A percentile compares a stretch with the other conserved stretches of the same genome.
Evolutionary conservation across 1,284 basidiomycete genomes (phyloP).

Genomic region (Schizophyllum amplum): DNA sequence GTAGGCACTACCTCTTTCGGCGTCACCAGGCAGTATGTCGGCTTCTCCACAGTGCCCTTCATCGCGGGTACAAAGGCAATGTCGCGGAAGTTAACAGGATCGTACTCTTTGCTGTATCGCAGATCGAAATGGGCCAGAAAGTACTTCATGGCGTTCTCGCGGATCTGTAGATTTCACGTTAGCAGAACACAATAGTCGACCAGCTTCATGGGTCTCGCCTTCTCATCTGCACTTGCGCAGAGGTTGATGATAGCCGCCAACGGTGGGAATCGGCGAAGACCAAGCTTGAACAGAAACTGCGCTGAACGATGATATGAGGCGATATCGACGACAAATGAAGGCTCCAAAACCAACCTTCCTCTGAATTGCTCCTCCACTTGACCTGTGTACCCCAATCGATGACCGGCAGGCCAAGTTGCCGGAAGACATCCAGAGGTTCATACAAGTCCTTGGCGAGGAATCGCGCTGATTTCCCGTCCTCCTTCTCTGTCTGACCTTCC

Average conservation of each 20-base stretch:
- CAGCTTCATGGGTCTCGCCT: constrained; percentile 19
- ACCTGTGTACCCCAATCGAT: constrained; percentile 79
- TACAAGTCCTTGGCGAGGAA: constrained; percentile 71
- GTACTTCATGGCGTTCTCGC: constrained; percentile 64
- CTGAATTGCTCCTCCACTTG: constrained; percentile 75
- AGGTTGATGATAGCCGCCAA: constrained; percentile 60
- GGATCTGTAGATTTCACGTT: constrained; percentile 23
- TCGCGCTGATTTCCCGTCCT: constrained; percentile 32
- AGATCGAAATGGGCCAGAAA: constrained; percentile 62
- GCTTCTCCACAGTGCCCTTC: constrained; percentile 31
- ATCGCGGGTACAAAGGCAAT: constrained; percentile 80
- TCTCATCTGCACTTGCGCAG: constrained; percentile 46
- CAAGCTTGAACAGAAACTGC: constrained; percentile 76
- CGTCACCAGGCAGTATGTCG: constrained; percentile 40
- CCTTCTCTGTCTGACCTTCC: constrained; percentile 33
- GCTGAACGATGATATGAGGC: constrained; percentile 36
- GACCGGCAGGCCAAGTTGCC: constrained; percentile 71
- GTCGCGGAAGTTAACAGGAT: constrained; percentile 41
- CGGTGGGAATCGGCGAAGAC: constrained; percentile 69
- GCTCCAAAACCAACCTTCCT: constrained; percentile 57
- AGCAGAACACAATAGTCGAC: constrained; percentile 1
- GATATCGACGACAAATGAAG: not conserved
- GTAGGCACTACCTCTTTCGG: constrained; percentile 52
- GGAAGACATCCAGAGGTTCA: constrained; percentile 74
- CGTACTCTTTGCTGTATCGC: constrained; percentile 56